These are phyloP conservation scores for Sabuloglossum arenarium DNA, from an alignment of 495 filamentous ascomycete genomes.

Conservation along the genomic window DNA sequence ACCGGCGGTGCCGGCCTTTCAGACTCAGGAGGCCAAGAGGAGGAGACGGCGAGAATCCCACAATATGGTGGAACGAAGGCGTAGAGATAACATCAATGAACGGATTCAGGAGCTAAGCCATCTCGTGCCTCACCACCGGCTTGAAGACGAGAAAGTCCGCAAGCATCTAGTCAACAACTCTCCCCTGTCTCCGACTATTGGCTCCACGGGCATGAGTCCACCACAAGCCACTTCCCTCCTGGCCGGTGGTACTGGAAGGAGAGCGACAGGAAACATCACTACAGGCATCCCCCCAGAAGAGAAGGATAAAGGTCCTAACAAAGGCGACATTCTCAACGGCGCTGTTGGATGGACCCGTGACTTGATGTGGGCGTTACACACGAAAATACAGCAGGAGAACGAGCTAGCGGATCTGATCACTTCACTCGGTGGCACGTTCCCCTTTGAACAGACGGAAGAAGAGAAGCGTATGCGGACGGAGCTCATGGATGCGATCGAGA, in stretches of 20 bases:
- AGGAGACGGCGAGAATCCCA: slow-evolving; percentile 81
- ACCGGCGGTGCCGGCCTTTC: slow-evolving; percentile 24
- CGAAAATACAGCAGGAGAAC: slow-evolving; percentile 73
- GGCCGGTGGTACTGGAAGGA: slow-evolving; percentile 61
- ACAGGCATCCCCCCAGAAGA: slow-evolving; percentile 82
- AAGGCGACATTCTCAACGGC: slow-evolving; percentile 94
- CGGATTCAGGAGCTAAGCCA: slow-evolving; percentile 90
- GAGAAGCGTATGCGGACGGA: slow-evolving; percentile 90
- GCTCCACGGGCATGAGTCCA: slow-evolving; percentile 34
- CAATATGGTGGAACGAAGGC: slow-evolving; percentile 84
- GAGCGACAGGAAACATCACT: slow-evolving; percentile 77
- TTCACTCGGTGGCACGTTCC: slow-evolving; percentile 48
- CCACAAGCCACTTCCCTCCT: slow-evolving; percentile 75
- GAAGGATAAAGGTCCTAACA: slow-evolving; percentile 97
- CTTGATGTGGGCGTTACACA: slow-evolving; percentile 85
- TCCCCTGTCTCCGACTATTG: slow-evolving; percentile 58
- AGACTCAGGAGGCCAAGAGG: slow-evolving; percentile 81
- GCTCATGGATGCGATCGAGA: slow-evolving; percentile 62
- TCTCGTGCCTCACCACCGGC: slow-evolving; percentile 74
- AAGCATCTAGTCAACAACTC: slow-evolving; percentile 86
- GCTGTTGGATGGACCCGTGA: slow-evolving; percentile 93
- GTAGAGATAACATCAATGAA: slow-evolving; percentile 96
- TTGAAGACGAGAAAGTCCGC: slow-evolving; percentile 92
- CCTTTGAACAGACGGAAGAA: slow-evolving; percentile 74
- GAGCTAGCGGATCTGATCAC: slow-evolving; percentile 55